Base-by-base conservation (phyloP, 2,329 filamentous ascomycete species). In the Xylaria sp. region DNA sequence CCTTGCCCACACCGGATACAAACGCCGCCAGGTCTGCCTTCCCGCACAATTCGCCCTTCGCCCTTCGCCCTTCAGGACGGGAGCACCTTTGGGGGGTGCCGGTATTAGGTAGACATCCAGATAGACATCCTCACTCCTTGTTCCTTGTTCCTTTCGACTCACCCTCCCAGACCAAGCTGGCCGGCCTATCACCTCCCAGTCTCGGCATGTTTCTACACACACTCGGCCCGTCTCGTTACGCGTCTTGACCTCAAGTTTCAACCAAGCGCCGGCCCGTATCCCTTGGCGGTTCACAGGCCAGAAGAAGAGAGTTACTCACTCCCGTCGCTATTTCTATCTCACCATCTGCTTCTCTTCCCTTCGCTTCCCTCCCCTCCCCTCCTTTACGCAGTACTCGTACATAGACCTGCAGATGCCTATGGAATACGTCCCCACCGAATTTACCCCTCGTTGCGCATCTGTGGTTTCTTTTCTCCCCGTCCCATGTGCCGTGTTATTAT, bases 201-300 rank as follows among this genome's bases (percentile, higher is more conserved):
- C 63, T 55, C 57, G 58, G 63, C 39, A 61, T 30, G 23, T 30
- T 59, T 35, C n/a, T 60, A 52, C 51, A 59, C 59, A 58, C 48
- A 55, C 63, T 61, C 63, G 63, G 63, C 58, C 63, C 63, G 63
- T 63, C 63, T 64, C 52, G 59, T 61, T 63, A 58, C 59, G 60
- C 54, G 63, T 59, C 60, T 63, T 63, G 58, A 54, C 57, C 58
- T 61, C 60, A 9, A 42, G 37, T 42, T 42, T 42, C 11, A 47
- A 57, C 58, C 48, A 55, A 60, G 60, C 60, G 59, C 51, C 60
- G 60, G 60, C 58, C 63, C 58, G 63, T 59, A 59, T 61, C 49
- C 47, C 42, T 46, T 46, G 42, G 42, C 42, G 13, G 42, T 46
- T 46, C 42, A 46, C 42, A 46, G 42, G 42, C 42, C 23, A 30